Evolutionary conservation across 108 stramenopile genomes (phyloP).

Genomic region (Stephanodiscus triporus): DNA sequence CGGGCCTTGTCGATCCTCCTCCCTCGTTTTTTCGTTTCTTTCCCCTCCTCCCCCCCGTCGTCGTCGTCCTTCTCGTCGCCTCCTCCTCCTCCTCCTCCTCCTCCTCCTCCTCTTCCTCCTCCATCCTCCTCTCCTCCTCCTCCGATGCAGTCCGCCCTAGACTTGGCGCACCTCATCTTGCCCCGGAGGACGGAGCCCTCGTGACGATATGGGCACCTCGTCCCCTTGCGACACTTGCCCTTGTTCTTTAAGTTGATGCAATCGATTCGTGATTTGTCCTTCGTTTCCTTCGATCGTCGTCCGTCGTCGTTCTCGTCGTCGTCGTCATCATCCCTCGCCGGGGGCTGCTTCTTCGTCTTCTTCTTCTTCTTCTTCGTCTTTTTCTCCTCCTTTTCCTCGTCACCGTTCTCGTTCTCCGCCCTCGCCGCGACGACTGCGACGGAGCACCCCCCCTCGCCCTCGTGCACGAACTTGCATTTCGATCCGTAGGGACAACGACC

Average conservation of each 20-base stretch:
- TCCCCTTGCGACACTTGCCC: conserved; percentile 77
- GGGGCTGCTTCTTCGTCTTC: conserved; percentile 37
- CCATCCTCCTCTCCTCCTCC: conserved; percentile 5
- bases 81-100: not conserved
- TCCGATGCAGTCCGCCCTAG: conserved; percentile 38
- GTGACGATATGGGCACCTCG: conserved; percentile 69
- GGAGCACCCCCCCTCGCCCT: conserved; percentile 67
- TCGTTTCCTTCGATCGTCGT: not conserved
- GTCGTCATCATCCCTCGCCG: too few relatives aligned
- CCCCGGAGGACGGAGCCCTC: conserved; percentile 62
- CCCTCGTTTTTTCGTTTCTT: not conserved
- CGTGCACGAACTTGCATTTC: conserved; percentile 73
- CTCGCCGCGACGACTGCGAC: not conserved
- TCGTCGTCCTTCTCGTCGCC: not conserved
- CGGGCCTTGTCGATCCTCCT: not conserved
- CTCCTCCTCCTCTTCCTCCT: conserved; percentile 45
- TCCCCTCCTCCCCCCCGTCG: not conserved
- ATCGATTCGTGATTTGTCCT: conserved; percentile 44
- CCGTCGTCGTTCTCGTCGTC: conserved; percentile 4
- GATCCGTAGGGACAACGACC: conserved; percentile 75
- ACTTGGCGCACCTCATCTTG: conserved; percentile 47
- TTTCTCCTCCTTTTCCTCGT: not conserved
- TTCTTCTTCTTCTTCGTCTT: conserved; percentile 44
- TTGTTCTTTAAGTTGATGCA: conserved; percentile 88
- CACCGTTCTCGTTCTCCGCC: too few relatives aligned